Percentiles rank a stretch among this genome's conserved stretches.
phyloP scores from a whole-genome alignment of 768 basidiomycete genomes.

The Exidia glandulosa region DNA sequence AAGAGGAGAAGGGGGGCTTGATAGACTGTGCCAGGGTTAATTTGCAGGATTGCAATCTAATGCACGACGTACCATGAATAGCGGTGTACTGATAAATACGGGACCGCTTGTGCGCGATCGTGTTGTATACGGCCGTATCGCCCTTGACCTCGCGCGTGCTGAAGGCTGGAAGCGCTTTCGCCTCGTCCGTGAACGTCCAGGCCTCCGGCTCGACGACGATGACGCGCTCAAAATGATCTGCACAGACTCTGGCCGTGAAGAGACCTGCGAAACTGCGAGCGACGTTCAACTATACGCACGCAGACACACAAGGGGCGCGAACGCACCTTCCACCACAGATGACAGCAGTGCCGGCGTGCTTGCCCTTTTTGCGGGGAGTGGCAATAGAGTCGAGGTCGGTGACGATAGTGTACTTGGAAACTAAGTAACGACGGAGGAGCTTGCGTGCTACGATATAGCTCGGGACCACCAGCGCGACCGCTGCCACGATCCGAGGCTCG shows the following conservation, averaged over 20 bases:
- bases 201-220: slow-evolving; percentile 22
- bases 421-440: no score
- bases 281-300: not conserved
- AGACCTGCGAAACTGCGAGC: slow-evolving; percentile 20
- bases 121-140: slow-evolving; percentile 7
- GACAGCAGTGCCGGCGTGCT: not conserved
- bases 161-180: not conserved
- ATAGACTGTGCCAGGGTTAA: not conserved
- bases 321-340: not conserved
- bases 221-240: slow-evolving; percentile 23
- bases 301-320: not conserved
- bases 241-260: slow-evolving; percentile 20
- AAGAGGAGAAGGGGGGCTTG: not conserved
- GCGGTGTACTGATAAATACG: slow-evolving; percentile 19
- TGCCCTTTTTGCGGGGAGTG: not conserved
- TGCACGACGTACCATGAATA: slow-evolving; percentile 9
- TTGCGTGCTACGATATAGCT: no score
- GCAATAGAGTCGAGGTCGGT: not conserved
- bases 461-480: no score
- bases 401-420: not conserved
- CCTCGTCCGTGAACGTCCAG: slow-evolving; percentile 15
- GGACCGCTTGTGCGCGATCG: slow-evolving; percentile 6
- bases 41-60: slow-evolving; percentile 1
- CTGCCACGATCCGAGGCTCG: no score
- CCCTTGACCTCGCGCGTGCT: slow-evolving; percentile 5